Evolutionary conservation across 148 eudicot genomes (phyloP), one percentile per base, ranked within the genome.

Genomic region (Arctostaphylos glauca): DNA sequence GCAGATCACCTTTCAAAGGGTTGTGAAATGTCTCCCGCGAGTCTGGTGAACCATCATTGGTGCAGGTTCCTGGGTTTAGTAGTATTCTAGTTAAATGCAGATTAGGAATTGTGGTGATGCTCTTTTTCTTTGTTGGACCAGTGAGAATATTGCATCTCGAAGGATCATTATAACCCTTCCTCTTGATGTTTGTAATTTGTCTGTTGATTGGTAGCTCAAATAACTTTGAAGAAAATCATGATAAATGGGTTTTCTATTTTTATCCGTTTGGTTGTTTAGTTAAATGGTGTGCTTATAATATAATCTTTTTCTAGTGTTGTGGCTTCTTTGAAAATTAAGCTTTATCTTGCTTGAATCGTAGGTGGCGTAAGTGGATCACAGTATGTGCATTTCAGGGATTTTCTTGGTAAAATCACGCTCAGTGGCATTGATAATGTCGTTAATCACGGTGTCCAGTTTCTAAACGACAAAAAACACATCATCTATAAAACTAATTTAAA

Each of bases 1-100:
- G 80, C 80, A 77, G 80, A 77, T 77, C 64, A 31, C 64, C 43
- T 21, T 23, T 76, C 64, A 14, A 55, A 77, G 62, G 55, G 2
- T 52, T 50, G 9, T 73, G 52, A 73, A 19, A 47, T 31, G 71
- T 50, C 44, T 12, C 41, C 59, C 5, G 16, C 15, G 8, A 48
- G 19, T 74, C 7, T 0, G 55, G 41, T 23, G 44, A 74, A 49
- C 41, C 3, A 23, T 21, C 15, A 16, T 23, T 54, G 6, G 43
- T 23, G 38, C 25, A 76, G 52, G 41, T 23, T 76, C 4, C 49
- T 50, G 23, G 48, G 0, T 76, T 49, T 74, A n/a, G 5, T 75
- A 14, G 43, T n/a, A 4, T 74, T 48, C 3, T 48, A 74, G 77
- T 48, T 74, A 48, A 50, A 49, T 50, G 56, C 58, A 76, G 16